Evolutionary conservation across 108 stramenopile species (phyloP).

Genomic region (Schizochytrium sp.): DNA sequence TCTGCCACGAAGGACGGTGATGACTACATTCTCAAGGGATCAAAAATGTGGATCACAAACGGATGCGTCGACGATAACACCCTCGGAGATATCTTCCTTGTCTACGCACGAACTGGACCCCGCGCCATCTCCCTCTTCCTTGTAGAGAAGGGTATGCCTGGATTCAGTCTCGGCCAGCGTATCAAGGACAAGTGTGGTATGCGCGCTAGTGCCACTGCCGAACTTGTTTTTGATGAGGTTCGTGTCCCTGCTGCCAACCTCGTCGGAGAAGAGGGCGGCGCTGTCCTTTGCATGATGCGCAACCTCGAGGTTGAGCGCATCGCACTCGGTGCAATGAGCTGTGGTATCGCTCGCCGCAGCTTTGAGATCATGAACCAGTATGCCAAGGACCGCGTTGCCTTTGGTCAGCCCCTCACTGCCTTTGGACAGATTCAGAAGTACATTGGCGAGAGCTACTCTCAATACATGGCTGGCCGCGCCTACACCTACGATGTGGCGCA

Average conservation of each 20-base stretch:
- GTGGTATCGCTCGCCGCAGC: conserved; percentile 90
- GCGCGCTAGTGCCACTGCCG: conserved; percentile 93
- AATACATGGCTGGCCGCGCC: conserved; percentile 93
- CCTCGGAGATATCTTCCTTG: conserved; percentile 92
- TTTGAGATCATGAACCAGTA: conserved; percentile 93
- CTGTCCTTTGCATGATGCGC: conserved; percentile 96
- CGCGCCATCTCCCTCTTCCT: conserved; percentile 85
- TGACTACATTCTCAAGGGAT: conserved; percentile 87
- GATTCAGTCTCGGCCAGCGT: conserved; percentile 94
- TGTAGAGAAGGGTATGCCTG: conserved; percentile 94
- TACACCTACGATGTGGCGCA: conserved; percentile 91
- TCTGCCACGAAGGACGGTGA: conserved; percentile 79
- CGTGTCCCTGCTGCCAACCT: conserved; percentile 84
- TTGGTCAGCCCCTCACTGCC: conserved; percentile 83
- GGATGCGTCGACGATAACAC: conserved; percentile 88
- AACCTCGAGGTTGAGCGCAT: conserved; percentile 98
- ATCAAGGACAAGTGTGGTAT: conserved; percentile 95
- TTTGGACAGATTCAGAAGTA: conserved; percentile 96
- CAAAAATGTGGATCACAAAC: conserved; percentile 99
- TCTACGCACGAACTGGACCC: conserved; percentile 91
- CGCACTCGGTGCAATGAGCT: conserved; percentile 92
- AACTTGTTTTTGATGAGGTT: conserved; percentile 96
- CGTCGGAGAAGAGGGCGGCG: conserved; percentile 90
- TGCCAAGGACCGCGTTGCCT: conserved; percentile 87
- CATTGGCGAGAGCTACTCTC: conserved; percentile 93